These are phyloP conservation scores for Oryza punctata DNA, from an alignment of 176 grass and related monocot genomes.

Conservation along the genomic window DNA sequence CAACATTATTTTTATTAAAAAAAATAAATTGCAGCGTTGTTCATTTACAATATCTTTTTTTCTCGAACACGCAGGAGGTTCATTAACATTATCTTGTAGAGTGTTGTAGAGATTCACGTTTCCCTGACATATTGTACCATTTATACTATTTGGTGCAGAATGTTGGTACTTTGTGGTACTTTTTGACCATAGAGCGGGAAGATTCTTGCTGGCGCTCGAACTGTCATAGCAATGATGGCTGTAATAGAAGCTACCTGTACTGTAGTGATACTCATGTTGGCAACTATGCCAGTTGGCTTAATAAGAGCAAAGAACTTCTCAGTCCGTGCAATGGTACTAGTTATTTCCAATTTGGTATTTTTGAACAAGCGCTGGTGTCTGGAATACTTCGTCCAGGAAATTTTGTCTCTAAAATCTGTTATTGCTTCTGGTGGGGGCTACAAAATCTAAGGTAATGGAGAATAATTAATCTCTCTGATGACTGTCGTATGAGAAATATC, in stretches of 20 bases:
- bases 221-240: slow-evolving; percentile 32
- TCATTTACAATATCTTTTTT: not conserved
- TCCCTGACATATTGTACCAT: slow-evolving; percentile 12
- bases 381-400: slow-evolving; percentile 57
- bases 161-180: slow-evolving; percentile 95
- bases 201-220: slow-evolving; percentile 65
- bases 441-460: slow-evolving; percentile 71
- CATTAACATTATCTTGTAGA: not conserved
- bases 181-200: slow-evolving; percentile 64
- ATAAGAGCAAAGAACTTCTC: not conserved
- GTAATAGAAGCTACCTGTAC: slow-evolving; percentile 58
- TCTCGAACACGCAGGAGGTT: too few relatives aligned
- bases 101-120: not conserved
- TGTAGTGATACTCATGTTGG: slow-evolving; percentile 37
- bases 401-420: slow-evolving; percentile 77
- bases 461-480: not conserved
- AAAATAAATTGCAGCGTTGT: not conserved
- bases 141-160: slow-evolving; percentile 52
- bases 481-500: not conserved
- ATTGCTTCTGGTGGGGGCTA: slow-evolving; percentile 98
- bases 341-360: slow-evolving; percentile 77
- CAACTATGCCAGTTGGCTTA: slow-evolving; percentile 50
- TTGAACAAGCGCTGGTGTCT: slow-evolving; percentile 52
- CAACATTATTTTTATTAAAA: not conserved
- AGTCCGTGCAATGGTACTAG: slow-evolving; percentile 13